Conservation (phyloP, 1,284 basidiomycete genomes). For the Microstroma glucosiphilum region DNA sequence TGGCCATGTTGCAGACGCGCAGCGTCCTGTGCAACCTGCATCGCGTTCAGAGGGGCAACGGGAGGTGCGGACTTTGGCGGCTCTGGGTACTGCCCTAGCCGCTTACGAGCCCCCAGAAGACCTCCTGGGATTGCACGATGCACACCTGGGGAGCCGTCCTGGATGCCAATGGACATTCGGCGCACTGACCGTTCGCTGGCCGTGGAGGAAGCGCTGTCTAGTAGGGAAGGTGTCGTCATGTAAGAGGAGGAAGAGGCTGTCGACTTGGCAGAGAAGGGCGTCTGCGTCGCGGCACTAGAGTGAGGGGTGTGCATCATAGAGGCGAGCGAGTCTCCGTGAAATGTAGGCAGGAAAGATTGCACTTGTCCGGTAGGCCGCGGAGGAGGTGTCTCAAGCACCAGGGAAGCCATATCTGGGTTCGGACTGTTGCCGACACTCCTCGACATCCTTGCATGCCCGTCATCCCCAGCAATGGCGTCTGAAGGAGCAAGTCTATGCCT, state of each 20-base stretch:
- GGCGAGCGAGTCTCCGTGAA: constrained; percentile 16
- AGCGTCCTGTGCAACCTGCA: constrained; percentile 27
- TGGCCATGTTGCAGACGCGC: constrained; percentile 11
- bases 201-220: constrained; percentile 22
- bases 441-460: constrained; percentile 11
- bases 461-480: constrained; percentile 20
- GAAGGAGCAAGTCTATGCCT: constrained; percentile 28
- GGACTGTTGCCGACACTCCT: constrained; percentile 19
- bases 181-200: constrained; percentile 23
- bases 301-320: constrained; percentile 21
- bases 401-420: constrained; percentile 17
- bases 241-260: constrained; percentile 10
- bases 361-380: constrained; percentile 2
- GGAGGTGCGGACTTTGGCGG: constrained; percentile 28
- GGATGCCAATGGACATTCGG: constrained; percentile 16
- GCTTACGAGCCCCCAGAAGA: constrained; percentile 14
- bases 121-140: constrained; percentile 28
- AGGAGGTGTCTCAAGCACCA: constrained; percentile 8
- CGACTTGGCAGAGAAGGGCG: constrained; percentile 12
- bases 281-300: constrained; percentile 8
- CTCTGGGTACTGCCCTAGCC: constrained; percentile 6
- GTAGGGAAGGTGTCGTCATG: constrained; percentile 14
- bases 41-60: constrained; percentile 25
- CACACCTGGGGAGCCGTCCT: constrained; percentile 8
- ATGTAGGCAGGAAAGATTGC: constrained; percentile 4